Conservation (phyloP, 768 basidiomycete species). For the Xanthoconium stramineum region DNA sequence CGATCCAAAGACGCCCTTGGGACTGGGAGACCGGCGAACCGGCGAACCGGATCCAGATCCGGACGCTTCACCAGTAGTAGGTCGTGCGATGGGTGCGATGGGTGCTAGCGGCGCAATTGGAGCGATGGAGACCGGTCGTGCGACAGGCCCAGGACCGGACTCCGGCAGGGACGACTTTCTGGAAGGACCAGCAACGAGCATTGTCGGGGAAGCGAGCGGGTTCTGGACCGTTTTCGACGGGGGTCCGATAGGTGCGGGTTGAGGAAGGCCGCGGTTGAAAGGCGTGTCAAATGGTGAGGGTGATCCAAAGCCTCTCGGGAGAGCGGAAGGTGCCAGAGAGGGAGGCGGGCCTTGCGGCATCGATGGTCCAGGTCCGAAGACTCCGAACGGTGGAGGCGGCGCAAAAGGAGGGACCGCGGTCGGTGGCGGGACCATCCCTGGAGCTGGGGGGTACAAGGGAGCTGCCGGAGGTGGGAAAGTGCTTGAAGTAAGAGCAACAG, state of each 20-base stretch:
- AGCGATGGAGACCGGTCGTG: slow-evolving; percentile 37
- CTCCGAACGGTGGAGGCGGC: slow-evolving; percentile 49
- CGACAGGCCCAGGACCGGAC: slow-evolving; percentile 57
- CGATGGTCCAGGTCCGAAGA: slow-evolving; percentile 43
- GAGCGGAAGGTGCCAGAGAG: slow-evolving; percentile 50
- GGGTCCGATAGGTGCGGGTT: slow-evolving; percentile 54
- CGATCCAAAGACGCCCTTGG: slow-evolving; percentile 71
- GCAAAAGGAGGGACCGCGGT: slow-evolving; percentile 52
- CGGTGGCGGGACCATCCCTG: slow-evolving; percentile 44
- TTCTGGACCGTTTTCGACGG: slow-evolving; percentile 41
- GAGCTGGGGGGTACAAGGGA: slow-evolving; percentile 46
- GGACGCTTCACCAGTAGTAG: slow-evolving; percentile 35
- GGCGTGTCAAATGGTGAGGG: slow-evolving; percentile 52
- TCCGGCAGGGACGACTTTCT: slow-evolving; percentile 44
- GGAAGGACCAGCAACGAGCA: slow-evolving; percentile 46
- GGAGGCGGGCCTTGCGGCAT: slow-evolving; percentile 44
- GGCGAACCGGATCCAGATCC: slow-evolving; percentile 64
- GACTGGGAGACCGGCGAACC: slow-evolving; percentile 47
- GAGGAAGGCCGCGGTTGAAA: slow-evolving; percentile 40
- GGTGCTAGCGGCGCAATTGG: slow-evolving; percentile 49
- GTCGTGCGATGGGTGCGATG: slow-evolving; percentile 63
- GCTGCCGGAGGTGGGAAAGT: slow-evolving; percentile 43
- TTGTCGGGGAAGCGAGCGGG: slow-evolving; percentile 35
- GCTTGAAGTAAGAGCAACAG: slow-evolving; percentile 30
- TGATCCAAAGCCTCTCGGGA: slow-evolving; percentile 52